phyloP scores from a whole-genome alignment of 2,329 filamentous ascomycete genomes.

The Penicillium glabrum region DNA sequence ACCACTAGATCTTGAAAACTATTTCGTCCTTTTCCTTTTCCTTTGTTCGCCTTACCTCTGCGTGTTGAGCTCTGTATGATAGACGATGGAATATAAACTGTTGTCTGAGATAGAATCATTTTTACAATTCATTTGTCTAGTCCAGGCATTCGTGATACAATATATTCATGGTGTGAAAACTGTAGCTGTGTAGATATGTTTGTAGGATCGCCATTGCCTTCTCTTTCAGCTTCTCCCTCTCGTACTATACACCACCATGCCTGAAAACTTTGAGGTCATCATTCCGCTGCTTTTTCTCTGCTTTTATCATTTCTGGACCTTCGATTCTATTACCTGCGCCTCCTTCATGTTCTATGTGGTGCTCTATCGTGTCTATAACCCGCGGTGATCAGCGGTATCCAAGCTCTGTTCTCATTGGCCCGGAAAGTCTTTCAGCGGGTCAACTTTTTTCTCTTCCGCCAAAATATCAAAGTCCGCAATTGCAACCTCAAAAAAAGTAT shows the following conservation, averaged over 20 bases:
- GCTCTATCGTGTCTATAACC: background rate
- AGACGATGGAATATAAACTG: constrained; percentile 49
- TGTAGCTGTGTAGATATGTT: background rate
- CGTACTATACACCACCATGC: background rate
- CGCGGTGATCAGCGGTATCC: background rate
- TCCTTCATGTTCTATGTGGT: background rate
- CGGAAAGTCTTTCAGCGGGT: constrained; percentile 24
- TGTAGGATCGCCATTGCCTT: background rate
- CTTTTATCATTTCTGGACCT: background rate
- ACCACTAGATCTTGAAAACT: constrained; percentile 35
- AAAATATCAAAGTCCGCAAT: constrained; percentile 18
- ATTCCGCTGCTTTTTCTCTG: background rate
- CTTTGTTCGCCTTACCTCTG: constrained; percentile 29
- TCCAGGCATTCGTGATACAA: background rate
- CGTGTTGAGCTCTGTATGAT: constrained; percentile 46
- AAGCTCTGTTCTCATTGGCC: constrained; percentile 30
- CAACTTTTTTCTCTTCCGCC: constrained; percentile 28
- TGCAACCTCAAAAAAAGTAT: constrained; percentile 8
- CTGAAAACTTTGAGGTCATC: background rate
- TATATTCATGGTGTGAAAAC: background rate
- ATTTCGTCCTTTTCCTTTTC: constrained; percentile 30
- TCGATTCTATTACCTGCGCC: background rate
- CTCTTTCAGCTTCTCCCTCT: background rate
- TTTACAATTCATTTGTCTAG: constrained; percentile 15
- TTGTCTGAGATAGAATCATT: constrained; percentile 38